Evolutionary conservation across 257 asterid species (phyloP).

Genomic region (Gentiana dahurica): DNA sequence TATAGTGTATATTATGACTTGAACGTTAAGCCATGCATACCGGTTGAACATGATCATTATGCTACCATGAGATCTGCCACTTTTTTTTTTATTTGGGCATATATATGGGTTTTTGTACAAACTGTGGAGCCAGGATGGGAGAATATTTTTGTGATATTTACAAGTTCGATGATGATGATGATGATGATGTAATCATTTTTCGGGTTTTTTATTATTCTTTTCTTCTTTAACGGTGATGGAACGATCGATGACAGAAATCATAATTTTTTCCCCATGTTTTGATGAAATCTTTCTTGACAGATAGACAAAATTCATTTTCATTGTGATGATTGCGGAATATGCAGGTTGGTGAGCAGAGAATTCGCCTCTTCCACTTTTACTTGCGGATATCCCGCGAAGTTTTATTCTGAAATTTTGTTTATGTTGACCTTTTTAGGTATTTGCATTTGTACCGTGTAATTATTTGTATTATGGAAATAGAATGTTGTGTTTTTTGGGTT

Average conservation of each 20-base stretch:
- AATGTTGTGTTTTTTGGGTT: no score
- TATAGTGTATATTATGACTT: no score
- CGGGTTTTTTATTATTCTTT: background rate
- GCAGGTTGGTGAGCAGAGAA: conserved; percentile 48
- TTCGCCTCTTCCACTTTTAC: background rate
- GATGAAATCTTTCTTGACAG: conserved; percentile 28
- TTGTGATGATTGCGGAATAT: conserved; percentile 92
- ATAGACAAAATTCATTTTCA: conserved; percentile 74
- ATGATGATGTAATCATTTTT: conserved; percentile 34
- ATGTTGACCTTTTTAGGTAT: no score
- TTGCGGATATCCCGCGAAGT: background rate
- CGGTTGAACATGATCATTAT: no score
- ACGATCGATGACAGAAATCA: background rate
- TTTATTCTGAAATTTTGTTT: no score
- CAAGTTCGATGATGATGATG: conserved; percentile 76
- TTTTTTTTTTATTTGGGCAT: no score
- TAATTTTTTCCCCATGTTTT: background rate
- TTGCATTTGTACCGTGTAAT: no score
- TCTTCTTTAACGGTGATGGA: background rate
- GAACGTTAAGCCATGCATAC: no score
- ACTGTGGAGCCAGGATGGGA: conserved; percentile 95
- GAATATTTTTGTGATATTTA: conserved; percentile 82
- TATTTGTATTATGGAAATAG: no score
- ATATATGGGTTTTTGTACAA: conserved; percentile 34
- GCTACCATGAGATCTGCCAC: no score